These are phyloP conservation scores for Lasiodiplodia theobromae DNA, from an alignment of 2,329 filamentous ascomycete genomes.

Conservation along the genomic window DNA sequence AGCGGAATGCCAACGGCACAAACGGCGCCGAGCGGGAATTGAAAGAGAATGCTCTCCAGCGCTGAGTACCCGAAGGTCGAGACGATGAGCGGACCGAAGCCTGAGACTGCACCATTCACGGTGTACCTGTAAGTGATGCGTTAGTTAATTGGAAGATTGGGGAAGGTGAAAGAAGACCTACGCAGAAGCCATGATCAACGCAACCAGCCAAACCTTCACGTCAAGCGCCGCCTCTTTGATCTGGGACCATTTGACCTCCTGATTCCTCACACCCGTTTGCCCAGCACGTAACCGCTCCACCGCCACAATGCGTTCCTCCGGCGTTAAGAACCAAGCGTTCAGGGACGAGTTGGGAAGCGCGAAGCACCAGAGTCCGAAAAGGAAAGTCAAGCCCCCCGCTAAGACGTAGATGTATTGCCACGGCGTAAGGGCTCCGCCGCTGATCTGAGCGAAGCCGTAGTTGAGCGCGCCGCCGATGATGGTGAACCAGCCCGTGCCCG, in stretches of 20 bases:
- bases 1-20: constrained; percentile 71
- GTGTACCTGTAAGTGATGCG: constrained; percentile 44
- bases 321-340: constrained; percentile 70
- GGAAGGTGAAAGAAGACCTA: constrained; percentile 46
- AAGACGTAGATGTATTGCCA: constrained; percentile 79
- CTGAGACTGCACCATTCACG: constrained; percentile 73
- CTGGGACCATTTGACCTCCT: constrained; percentile 66
- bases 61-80: constrained; percentile 72
- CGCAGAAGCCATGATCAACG: constrained; percentile 72
- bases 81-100: constrained; percentile 76
- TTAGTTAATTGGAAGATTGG: neutral
- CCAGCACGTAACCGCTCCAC: constrained; percentile 68
- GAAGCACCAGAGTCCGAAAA: constrained; percentile 72
- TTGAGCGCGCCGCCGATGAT: constrained; percentile 37
- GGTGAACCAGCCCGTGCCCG: constrained; percentile 37
- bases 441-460: constrained; percentile 45
- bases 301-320: constrained; percentile 67
- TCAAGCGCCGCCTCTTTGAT: constrained; percentile 66
- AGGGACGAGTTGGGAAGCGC: constrained; percentile 69
- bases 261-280: constrained; percentile 69
- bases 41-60: constrained; percentile 72
- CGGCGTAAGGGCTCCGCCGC: constrained; percentile 48
- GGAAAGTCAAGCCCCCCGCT: constrained; percentile 67
- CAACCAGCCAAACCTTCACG: constrained; percentile 68
- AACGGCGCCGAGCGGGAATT: constrained; percentile 75